Conservation (phyloP, 176 grass and related monocot genomes). For the Lolium rigidum region DNA sequence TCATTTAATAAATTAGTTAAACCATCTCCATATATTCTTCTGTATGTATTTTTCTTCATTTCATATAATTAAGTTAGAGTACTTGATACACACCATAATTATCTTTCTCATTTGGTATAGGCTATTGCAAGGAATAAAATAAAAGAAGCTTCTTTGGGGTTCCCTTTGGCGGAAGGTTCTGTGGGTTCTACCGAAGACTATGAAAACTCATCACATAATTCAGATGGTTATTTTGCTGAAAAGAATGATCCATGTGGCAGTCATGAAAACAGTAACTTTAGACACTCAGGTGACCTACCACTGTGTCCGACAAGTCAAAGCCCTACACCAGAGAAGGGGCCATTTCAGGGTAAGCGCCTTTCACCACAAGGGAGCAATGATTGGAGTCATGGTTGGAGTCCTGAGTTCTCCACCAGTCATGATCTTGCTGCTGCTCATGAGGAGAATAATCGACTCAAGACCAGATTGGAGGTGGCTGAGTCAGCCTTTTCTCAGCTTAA, state of each 20-base stretch:
- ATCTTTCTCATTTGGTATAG: conserved; percentile 57
- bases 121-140: conserved; percentile 70
- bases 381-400: conserved; percentile 75
- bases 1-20: conserved; percentile 19
- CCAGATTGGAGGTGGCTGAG: conserved; percentile 86
- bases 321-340: conserved; percentile 57
- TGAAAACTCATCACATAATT: conserved; percentile 83
- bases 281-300: conserved; percentile 50
- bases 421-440: conserved; percentile 73
- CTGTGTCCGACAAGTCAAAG: conserved; percentile 56
- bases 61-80: not conserved
- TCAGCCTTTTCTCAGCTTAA: conserved; percentile 90
- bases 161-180: conserved; percentile 64
- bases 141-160: conserved; percentile 60
- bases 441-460: conserved; percentile 75
- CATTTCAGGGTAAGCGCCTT: conserved; percentile 50
- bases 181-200: conserved; percentile 84
- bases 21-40: not conserved
- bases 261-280: conserved; percentile 66
- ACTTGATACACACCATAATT: conserved; percentile 8
- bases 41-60: not conserved
- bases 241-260: conserved; percentile 72
- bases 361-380: conserved; percentile 81
- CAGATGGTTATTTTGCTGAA: conserved; percentile 81
- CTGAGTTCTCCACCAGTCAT: conserved; percentile 62